Percentiles rank a stretch among this genome's conserved stretches.
Conservation (phyloP, 225 moss, liverwort and hornwort species). For the Bryoerythrophyllum caledonicum region DNA sequence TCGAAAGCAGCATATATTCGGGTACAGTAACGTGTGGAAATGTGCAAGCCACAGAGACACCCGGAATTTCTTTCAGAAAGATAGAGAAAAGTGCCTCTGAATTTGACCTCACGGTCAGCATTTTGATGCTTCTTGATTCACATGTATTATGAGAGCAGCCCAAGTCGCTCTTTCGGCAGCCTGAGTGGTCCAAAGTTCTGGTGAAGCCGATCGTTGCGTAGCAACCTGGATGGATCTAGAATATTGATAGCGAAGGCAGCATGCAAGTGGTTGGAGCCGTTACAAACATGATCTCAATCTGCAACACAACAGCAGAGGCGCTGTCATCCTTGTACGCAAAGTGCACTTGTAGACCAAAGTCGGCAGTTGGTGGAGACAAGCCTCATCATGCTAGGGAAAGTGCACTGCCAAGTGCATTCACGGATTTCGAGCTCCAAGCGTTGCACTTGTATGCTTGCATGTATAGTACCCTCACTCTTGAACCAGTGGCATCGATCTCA, state of each 20-base stretch:
- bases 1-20: too few species aligned
- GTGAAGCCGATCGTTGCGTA: constrained; percentile 51
- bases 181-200: constrained; percentile 49
- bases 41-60: background rate
- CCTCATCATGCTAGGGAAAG: background rate
- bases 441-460: constrained; percentile 62
- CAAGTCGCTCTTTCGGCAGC: constrained; percentile 43
- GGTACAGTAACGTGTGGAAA: background rate
- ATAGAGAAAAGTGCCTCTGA: constrained; percentile 31
- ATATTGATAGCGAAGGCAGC: constrained; percentile 29
- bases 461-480: constrained; percentile 10
- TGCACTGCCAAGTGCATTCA: constrained; percentile 57
- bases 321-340: background rate
- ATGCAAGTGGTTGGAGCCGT: background rate
- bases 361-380: background rate
- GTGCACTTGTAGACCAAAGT: background rate
- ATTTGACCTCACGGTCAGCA: constrained; percentile 52
- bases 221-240: constrained; percentile 39
- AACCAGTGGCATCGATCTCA: constrained; percentile 39
- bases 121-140: constrained; percentile 61
- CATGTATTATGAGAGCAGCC: constrained; percentile 51
- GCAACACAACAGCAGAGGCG: background rate
- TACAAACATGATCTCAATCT: background rate
- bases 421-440: constrained; percentile 59
- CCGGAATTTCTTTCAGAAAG: background rate